Conservation (phyloP, 2,329 filamentous ascomycete species). For the Trichoderma arundinaceum region DNA sequence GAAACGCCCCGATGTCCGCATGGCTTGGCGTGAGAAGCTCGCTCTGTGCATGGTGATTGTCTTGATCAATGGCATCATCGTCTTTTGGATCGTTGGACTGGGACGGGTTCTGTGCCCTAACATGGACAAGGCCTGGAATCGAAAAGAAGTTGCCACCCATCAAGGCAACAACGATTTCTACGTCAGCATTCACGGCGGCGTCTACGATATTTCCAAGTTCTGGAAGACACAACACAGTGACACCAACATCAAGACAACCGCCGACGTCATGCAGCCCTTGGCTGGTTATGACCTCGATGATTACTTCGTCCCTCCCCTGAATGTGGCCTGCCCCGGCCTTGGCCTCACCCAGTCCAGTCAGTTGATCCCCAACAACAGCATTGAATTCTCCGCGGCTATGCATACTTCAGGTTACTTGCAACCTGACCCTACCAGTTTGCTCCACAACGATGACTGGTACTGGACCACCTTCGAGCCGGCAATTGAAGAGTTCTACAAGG, state of each 20-base stretch:
- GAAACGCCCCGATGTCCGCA: conserved; percentile 94
- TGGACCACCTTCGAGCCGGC: conserved; percentile 71
- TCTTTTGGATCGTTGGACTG: conserved; percentile 93
- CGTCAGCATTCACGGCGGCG: conserved; percentile 84
- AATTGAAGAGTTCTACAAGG: conserved; percentile 87
- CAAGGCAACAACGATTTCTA: conserved; percentile 77
- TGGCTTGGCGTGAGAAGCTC: conserved; percentile 97
- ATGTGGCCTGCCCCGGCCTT: conserved; percentile 74
- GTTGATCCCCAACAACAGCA: conserved; percentile 70
- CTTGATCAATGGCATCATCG: conserved; percentile 77
- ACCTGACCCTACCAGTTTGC: conserved; percentile 58
- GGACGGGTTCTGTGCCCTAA: conserved; percentile 88
- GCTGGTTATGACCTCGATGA: conserved; percentile 78
- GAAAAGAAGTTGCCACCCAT: conserved; percentile 71
- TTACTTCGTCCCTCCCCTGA: conserved; percentile 85
- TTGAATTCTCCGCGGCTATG: conserved; percentile 58
- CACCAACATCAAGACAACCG: conserved; percentile 62
- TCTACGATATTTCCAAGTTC: conserved; percentile 92
- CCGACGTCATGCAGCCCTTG: conserved; percentile 73
- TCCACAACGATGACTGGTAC: conserved; percentile 79
- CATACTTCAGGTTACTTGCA: conserved; percentile 74
- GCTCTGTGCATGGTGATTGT: conserved; percentile 81
- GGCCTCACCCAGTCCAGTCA: conserved; percentile 62
- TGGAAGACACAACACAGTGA: conserved; percentile 87
- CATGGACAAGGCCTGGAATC: conserved; percentile 85